phyloP scores from a whole-genome alignment of 768 basidiomycete genomes.

The Phlebiopsis flavidoalba region DNA sequence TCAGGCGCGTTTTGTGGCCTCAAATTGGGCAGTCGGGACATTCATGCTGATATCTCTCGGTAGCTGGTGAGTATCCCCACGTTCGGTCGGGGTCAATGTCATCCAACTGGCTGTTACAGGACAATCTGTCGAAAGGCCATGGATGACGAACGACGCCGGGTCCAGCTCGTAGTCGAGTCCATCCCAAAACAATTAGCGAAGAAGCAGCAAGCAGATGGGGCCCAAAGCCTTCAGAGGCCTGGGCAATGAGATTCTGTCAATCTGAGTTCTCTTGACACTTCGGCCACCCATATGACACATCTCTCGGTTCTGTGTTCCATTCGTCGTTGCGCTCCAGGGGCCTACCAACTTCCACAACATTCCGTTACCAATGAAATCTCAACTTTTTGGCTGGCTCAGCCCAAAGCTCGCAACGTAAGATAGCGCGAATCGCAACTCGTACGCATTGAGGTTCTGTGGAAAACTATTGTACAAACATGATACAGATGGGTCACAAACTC shows the following conservation, averaged over 20 bases:
- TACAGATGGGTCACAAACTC: no score
- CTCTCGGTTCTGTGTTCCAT: no score
- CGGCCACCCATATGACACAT: no score
- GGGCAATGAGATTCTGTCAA: not conserved
- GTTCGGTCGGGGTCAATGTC: not conserved
- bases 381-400: no score
- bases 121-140: conserved; percentile 58
- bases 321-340: no score
- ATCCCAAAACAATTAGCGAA: conserved; percentile 54
- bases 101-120: conserved; percentile 32
- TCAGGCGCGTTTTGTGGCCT: conserved; percentile 61
- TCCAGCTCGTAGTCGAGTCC: conserved; percentile 54
- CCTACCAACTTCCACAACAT: no score
- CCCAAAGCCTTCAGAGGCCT: not conserved
- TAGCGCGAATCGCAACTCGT: no score
- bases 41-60: conserved; percentile 63
- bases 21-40: conserved; percentile 76
- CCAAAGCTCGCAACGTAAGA: no score
- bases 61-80: conserved; percentile 50
- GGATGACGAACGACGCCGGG: conserved; percentile 46
- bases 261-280: no score
- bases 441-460: no score
- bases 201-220: conserved; percentile 24
- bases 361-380: no score
- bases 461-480: no score